These are phyloP conservation scores for Phytophthora podocarpi DNA, from an alignment of 352 stramenopile species.

Conservation along the genomic window DNA sequence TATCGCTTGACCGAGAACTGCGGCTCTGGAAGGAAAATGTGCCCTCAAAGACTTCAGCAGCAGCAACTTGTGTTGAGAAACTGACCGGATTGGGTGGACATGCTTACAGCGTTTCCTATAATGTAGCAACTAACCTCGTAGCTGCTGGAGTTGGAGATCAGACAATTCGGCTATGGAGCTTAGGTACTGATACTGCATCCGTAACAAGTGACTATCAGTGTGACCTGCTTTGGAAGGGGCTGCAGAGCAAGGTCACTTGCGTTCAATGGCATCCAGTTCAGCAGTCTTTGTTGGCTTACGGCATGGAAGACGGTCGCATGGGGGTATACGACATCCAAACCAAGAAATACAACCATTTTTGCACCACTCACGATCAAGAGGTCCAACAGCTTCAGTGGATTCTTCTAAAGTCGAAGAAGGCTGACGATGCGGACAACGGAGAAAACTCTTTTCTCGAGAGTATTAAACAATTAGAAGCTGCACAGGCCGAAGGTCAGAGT, in stretches of 20 bases:
- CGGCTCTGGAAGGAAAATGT: conserved; percentile 58
- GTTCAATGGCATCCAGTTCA: conserved; percentile 69
- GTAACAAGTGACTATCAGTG: conserved; percentile 34
- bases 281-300: conserved; percentile 58
- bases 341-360: conserved; percentile 63
- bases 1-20: conserved; percentile 73
- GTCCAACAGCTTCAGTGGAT: conserved; percentile 59
- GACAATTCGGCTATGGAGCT: conserved; percentile 71
- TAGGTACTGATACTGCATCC: conserved; percentile 14
- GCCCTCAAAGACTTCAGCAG: not conserved
- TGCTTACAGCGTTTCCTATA: conserved; percentile 60
- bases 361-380: conserved; percentile 42
- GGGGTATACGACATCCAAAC: conserved; percentile 59
- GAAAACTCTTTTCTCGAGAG: conserved; percentile 45
- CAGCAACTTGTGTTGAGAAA: conserved; percentile 43
- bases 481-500: conserved; percentile 48
- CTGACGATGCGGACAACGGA: not conserved
- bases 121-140: conserved; percentile 29
- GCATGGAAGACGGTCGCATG: conserved; percentile 72
- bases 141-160: conserved; percentile 73
- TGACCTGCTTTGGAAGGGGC: conserved; percentile 75
- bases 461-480: conserved; percentile 56
- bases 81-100: conserved; percentile 67
- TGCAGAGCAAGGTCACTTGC: conserved; percentile 79
- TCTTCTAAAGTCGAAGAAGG: conserved; percentile 6